phyloP scores from a whole-genome alignment of 2,329 filamentous ascomycete species.

The Zopfia rhizophila region DNA sequence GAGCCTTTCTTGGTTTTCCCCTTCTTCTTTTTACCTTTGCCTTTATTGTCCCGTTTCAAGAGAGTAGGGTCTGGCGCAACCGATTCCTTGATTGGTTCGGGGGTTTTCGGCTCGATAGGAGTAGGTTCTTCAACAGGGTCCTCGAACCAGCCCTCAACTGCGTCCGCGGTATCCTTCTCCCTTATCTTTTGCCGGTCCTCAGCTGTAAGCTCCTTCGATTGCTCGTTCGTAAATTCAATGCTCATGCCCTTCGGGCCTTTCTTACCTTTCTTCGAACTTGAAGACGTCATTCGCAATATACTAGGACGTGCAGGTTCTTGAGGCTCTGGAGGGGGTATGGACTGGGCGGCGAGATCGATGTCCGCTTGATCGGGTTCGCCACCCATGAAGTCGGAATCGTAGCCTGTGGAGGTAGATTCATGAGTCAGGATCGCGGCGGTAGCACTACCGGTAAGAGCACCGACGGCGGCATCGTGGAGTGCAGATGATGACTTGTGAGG shows the following conservation, averaged over 20 bases:
- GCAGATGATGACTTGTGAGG: conserved; percentile 32
- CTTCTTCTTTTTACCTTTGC: conserved; percentile 41
- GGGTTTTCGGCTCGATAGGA: conserved; percentile 19
- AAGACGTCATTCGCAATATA: conserved; percentile 17
- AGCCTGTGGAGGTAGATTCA: conserved; percentile 26
- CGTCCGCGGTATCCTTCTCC: conserved; percentile 38
- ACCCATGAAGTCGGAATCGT: conserved; percentile 33
- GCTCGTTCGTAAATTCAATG: conserved; percentile 19
- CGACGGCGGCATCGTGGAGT: conserved; percentile 42
- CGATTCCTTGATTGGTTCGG: conserved; percentile 13
- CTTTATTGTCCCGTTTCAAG: conserved; percentile 30
- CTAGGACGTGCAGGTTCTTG: conserved; percentile 21
- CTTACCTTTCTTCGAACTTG: conserved; percentile 43
- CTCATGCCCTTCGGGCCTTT: conserved; percentile 42
- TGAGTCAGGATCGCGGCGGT: conserved; percentile 28
- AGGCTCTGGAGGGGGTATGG: conserved; percentile 9
- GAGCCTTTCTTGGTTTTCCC: conserved; percentile 29
- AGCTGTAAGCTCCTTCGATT: conserved; percentile 25
- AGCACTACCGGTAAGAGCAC: conserved; percentile 38
- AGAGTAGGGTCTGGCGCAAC: conserved; percentile 26
- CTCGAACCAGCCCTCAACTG: conserved; percentile 37
- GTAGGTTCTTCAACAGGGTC: conserved; percentile 18
- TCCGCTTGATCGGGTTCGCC: conserved; percentile 37
- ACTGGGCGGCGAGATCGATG: conserved; percentile 24
- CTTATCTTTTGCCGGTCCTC: conserved; percentile 33